Conservation (phyloP, 257 asterid genomes). For the Solanum tarijense region DNA sequence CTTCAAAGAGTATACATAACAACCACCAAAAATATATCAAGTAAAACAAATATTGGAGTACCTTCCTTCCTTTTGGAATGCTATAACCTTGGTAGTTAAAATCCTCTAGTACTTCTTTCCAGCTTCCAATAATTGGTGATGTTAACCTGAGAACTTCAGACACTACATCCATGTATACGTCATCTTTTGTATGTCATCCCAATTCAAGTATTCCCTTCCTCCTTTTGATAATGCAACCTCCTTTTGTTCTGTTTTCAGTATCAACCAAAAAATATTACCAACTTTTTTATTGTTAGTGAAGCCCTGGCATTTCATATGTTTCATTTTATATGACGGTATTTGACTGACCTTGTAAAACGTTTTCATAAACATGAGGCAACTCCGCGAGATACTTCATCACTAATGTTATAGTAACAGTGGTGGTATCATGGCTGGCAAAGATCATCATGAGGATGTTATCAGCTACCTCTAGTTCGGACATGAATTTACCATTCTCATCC, state of each 20-base stretch:
- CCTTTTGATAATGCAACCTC: slow-evolving; percentile 42
- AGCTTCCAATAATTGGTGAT: slow-evolving; percentile 57
- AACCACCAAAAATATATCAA: neutral
- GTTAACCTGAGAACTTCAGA: slow-evolving; percentile 45
- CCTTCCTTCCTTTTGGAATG: slow-evolving; percentile 96
- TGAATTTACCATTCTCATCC: slow-evolving; percentile 48
- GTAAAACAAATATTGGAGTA: neutral
- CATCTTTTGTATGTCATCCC: slow-evolving; percentile 57
- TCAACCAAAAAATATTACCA: neutral
- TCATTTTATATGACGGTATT: neutral
- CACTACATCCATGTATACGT: neutral
- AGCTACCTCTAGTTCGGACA: slow-evolving; percentile 48
- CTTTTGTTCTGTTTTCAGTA: slow-evolving; percentile 37
- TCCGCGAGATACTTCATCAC: slow-evolving; percentile 52
- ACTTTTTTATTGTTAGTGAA: neutral
- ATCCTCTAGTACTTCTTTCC: slow-evolving; percentile 48
- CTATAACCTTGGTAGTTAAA: slow-evolving; percentile 47
- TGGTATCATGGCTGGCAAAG: slow-evolving; percentile 79
- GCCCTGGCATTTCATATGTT: neutral
- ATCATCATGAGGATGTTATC: slow-evolving; percentile 59
- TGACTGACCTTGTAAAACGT: slow-evolving; percentile 43
- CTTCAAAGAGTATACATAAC: neutral
- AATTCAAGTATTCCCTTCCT: slow-evolving; percentile 37
- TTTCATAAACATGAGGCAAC: slow-evolving; percentile 47
- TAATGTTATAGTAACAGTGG: slow-evolving; percentile 46